Percentiles rank a stretch among this genome's conserved stretches.
Evolutionary conservation across 768 basidiomycete genomes (phyloP).

Genomic region (Phanerodontia chrysosporium): DNA sequence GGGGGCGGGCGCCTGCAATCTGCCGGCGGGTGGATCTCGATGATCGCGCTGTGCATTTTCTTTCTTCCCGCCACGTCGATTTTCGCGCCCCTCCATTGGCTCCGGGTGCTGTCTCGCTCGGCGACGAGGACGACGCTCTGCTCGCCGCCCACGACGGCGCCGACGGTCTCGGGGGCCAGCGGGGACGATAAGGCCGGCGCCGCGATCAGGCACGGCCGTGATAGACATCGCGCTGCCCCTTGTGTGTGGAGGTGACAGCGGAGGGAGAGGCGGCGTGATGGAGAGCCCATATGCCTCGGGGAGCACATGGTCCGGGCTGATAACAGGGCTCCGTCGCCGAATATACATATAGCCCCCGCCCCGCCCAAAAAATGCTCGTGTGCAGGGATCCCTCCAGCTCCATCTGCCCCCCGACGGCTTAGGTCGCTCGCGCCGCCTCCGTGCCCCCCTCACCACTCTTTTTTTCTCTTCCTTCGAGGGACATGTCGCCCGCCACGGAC

Average conservation of each 20-base stretch:
- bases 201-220: background rate
- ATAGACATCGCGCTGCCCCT: background rate
- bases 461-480: background rate
- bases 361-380: background rate
- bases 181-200: background rate
- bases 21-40: no score
- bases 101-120: no score
- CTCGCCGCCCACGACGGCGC: no score
- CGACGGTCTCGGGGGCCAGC: background rate
- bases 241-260: background rate
- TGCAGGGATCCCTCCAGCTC: conserved; percentile 1
- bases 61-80: background rate
- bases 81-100: background rate
- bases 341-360: background rate
- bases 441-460: background rate
- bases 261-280: background rate
- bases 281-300: background rate
- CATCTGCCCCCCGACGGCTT: conserved; percentile 1
- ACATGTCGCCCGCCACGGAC: background rate
- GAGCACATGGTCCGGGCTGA: background rate
- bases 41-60: background rate
- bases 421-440: background rate
- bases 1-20: background rate
- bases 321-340: background rate
- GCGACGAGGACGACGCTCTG: no score